A percentile compares a stretch with the other conserved stretches of the same genome.
phyloP scores from a whole-genome alignment of 2,329 filamentous ascomycete species.

The Mycocentrospora acerina region DNA sequence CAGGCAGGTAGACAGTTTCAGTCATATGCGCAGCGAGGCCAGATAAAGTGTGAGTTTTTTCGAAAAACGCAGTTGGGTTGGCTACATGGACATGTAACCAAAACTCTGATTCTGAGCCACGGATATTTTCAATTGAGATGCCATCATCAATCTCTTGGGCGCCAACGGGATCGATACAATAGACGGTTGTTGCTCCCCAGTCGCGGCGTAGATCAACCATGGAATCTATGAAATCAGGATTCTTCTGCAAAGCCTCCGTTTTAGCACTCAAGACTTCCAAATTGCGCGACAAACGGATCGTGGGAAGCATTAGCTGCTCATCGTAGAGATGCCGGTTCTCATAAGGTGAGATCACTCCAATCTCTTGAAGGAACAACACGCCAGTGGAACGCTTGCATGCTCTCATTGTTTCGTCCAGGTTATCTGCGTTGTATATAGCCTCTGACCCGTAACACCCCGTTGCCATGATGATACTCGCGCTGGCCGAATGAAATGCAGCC shows the following conservation, averaged over 20 bases:
- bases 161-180: conserved; percentile 68
- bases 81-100: conserved; percentile 81
- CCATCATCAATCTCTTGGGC: conserved; percentile 79
- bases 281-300: conserved; percentile 47
- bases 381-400: conserved; percentile 39
- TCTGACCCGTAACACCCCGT: conserved; percentile 60
- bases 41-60: conserved; percentile 59
- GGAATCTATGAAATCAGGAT: conserved; percentile 49
- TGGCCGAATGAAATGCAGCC: conserved; percentile 61
- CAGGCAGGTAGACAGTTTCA: conserved; percentile 59
- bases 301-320: conserved; percentile 55
- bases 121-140: conserved; percentile 66
- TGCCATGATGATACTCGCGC: conserved; percentile 64
- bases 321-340: conserved; percentile 67
- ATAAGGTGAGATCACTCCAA: conserved; percentile 70
- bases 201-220: conserved; percentile 61
- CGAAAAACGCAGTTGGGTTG: conserved; percentile 72
- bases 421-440: conserved; percentile 33
- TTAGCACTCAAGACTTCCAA: conserved; percentile 45
- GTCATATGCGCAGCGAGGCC: conserved; percentile 62
- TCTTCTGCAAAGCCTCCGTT: conserved; percentile 22
- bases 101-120: conserved; percentile 52
- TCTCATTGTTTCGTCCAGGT: conserved; percentile 21
- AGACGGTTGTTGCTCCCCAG: conserved; percentile 63
- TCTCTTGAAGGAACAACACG: conserved; percentile 73